Evolutionary conservation across 192 early-diverging fungal species (phyloP), one percentile per base, ranked within the genome.

Genomic region (Hyaloraphidium curvatum): DNA sequence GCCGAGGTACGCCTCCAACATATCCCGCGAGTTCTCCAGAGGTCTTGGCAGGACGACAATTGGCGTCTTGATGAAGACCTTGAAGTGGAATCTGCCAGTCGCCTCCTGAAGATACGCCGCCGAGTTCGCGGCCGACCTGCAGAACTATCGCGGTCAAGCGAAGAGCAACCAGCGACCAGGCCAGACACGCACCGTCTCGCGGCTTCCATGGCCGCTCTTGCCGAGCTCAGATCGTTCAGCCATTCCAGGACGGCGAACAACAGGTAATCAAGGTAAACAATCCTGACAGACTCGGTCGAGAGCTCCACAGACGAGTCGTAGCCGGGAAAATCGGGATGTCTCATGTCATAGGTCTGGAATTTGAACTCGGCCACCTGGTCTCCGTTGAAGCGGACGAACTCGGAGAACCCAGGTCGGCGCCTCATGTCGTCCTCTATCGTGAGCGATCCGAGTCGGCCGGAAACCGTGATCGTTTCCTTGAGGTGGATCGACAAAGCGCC

Each of bases 161-260:
- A 11, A 14, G 25, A 48, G 23, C 5, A 48, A 11, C 43, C 25
- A 21, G 14, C 43, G 23, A 11, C 17, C 43, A 7, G 14, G 25
- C 43, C 9, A 25, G 11, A 25, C 33, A 37, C 43, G 19, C 23
- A 48, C 43, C 23, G 70, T 0, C 94, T 67, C 1, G 94, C 94
- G n/a, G 77, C 69, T 55, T 95, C 94, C 60, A 87, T 81, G 4
- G 91, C 52, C 25, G 70, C 71, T 54, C 91, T 82, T 86, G 95
- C 89, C 25, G 80, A 70, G 0, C 81, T 74, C 67, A 95, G 94
- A 56, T 91, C 79, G 53, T 75, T 82, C 1, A 87, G 73, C 59
- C 79, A 98, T 25, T 68, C 72, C 57, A 86, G 70, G 2, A 95
- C 62, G 39, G 81, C 72, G 21, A 62, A 58, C 33, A 89, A 65